These are phyloP conservation scores for Nakazawaea laoshanensis DNA, from an alignment of 805 yeast species.

Conservation along the genomic window DNA sequence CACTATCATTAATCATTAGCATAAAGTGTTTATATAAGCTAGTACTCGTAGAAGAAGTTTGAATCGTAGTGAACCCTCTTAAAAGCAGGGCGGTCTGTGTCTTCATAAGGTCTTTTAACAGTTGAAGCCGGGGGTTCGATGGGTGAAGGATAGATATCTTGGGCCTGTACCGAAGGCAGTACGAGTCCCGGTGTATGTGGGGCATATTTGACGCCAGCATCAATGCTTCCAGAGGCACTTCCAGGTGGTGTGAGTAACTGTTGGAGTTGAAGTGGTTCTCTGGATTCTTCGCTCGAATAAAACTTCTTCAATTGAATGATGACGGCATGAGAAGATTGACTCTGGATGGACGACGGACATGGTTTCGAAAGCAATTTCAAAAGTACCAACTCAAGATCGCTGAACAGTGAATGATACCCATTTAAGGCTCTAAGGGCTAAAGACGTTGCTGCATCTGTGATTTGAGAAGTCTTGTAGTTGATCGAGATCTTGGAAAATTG, in stretches of 20 bases:
- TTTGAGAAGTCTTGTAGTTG: constrained; percentile 33
- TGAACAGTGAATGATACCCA: constrained; percentile 19
- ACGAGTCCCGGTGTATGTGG: too few species aligned
- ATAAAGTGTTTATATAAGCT: too few species aligned
- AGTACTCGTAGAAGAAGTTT: too few species aligned
- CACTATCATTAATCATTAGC: too few species aligned
- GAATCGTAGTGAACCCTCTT: constrained; percentile 2
- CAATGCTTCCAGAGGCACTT: constrained; percentile 10
- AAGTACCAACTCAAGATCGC: constrained; percentile 20
- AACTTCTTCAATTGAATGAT: constrained; percentile 5
- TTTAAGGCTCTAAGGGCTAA: constrained; percentile 37
- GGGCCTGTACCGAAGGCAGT: too few species aligned
- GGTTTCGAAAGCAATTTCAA: constrained; percentile 11
- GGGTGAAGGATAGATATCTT: constrained; percentile 10
- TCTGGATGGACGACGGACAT: constrained; percentile 8
- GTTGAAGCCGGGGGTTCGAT: constrained; percentile 4
- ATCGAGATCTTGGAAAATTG: constrained; percentile 53
- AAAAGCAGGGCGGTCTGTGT: too few species aligned
- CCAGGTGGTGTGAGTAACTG: constrained; percentile 11
- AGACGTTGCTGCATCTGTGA: constrained; percentile 43
- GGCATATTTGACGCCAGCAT: constrained; percentile 10
- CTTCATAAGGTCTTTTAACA: too few species aligned
- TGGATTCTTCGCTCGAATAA: constrained; percentile 1
- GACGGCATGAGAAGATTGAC: constrained; percentile 1
- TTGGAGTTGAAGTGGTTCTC: not conserved